phyloP scores from a whole-genome alignment of 768 basidiomycete genomes.

The Phlegmacium glaucopus region DNA sequence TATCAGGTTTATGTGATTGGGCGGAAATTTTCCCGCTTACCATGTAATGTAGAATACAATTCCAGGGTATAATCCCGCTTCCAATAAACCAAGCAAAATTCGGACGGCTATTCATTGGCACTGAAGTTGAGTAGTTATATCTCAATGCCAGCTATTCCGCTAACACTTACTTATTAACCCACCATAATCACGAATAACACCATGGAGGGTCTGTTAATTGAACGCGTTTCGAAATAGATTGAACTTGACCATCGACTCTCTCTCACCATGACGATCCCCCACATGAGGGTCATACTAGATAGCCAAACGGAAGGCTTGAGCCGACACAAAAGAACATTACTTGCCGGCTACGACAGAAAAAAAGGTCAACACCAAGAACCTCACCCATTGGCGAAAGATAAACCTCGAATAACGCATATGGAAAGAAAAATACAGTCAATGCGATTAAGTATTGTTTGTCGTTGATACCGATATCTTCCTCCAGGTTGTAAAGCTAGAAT shows the following conservation, averaged over 20 bases:
- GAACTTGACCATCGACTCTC: slow-evolving; percentile 3
- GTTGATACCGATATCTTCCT: slow-evolving; percentile 51
- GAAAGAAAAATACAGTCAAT: slow-evolving; percentile 74
- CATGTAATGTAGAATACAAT: slow-evolving; percentile 63
- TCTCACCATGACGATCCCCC: slow-evolving; percentile 46
- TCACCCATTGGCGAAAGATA: slow-evolving; percentile 2
- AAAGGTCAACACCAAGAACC: background rate
- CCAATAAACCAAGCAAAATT: slow-evolving; percentile 59
- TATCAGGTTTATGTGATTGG: background rate
- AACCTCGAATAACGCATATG: slow-evolving; percentile 70
- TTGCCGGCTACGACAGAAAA: slow-evolving; percentile 43
- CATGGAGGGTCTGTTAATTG: slow-evolving; percentile 53
- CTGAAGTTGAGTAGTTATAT: background rate
- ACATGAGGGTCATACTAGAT: slow-evolving; percentile 44
- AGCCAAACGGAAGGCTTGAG: slow-evolving; percentile 69
- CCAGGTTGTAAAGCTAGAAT: slow-evolving; percentile 55
- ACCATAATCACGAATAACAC: slow-evolving; percentile 56
- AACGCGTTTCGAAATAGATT: background rate
- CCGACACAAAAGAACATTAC: slow-evolving; percentile 57
- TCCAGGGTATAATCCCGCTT: slow-evolving; percentile 57
- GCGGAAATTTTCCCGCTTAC: slow-evolving; percentile 23
- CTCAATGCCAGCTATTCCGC: too few species aligned
- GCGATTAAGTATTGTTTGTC: slow-evolving; percentile 67
- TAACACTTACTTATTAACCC: slow-evolving; percentile 51
- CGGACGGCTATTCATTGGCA: slow-evolving; percentile 42